Evolutionary conservation across 192 early-diverging fungal genomes (phyloP), one percentile per base, ranked within the genome.

Genomic region (Geranomyces michiganensis): DNA sequence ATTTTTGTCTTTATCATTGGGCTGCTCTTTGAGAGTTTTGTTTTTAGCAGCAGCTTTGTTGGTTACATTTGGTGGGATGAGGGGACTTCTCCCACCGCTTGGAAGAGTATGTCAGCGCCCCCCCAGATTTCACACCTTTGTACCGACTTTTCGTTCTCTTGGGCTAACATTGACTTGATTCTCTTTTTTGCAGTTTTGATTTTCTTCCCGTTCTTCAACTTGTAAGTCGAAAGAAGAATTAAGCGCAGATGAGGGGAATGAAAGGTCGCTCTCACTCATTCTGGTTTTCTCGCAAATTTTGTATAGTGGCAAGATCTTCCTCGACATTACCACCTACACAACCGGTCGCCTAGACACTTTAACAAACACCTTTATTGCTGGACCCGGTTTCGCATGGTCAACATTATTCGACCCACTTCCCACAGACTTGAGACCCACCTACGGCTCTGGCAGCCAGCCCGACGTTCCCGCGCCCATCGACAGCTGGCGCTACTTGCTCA

Each of bases 1-100:
- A 92, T 92, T 63, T 92, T 92, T 65, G 44, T 92, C 36, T 92
- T 92, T 68, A 88, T 92, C 32, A 89, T 92, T 72, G 91, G 91
- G 1, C 78, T 92, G 24, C 65, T 92, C 24, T 92, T 92, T 74
- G 82, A 90, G 71, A 74, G 67, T 48, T 85, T 85, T 72, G 84
- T 85, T 13, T 85, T 85, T 58, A 71, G 71, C 8, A 67, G 58
- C 62, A 65, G 76, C 15, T 73, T 55, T n/a, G 56, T 85, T n/a
- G 84, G 81, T 8, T 85, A 83, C 60, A 81, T 85, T 62, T 85
- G 84, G 84, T 84, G 83, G 83, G 73, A 71, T 26, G 27, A 44
- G 4, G 63, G 65, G 24, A 74, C 76, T 10, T 64, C 60, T 65
- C 72, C 68, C n/a, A 49, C 32, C 14, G 75, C 56, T n/a, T 71